Percentiles rank a stretch among this genome's conserved stretches.
Conservation (phyloP, 1,139 yeast species). For the Saccharomyces hybrid region DNA sequence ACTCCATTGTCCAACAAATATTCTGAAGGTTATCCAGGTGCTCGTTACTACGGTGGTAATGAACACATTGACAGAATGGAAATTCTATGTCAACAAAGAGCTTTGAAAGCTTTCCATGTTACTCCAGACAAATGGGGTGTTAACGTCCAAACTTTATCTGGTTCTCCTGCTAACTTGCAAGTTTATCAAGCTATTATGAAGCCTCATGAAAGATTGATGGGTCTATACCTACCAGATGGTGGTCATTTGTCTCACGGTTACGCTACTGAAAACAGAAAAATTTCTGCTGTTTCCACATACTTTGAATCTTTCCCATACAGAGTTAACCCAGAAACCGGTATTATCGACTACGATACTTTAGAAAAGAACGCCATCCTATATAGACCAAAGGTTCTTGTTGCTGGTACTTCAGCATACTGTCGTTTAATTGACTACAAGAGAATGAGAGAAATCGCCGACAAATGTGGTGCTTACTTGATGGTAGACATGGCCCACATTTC, state of each 20-base stretch:
- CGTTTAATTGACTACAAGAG: slow-evolving; percentile 90
- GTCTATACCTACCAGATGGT: slow-evolving; percentile 94
- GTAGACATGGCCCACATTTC: slow-evolving; percentile 99
- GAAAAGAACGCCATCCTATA: slow-evolving; percentile 82
- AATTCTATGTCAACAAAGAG: slow-evolving; percentile 84
- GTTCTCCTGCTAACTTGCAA: slow-evolving; percentile 96
- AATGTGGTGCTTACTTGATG: slow-evolving; percentile 90
- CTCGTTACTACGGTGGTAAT: slow-evolving; percentile 84
- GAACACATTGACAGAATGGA: slow-evolving; percentile 94
- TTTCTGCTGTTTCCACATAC: slow-evolving; percentile 91
- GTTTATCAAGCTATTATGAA: slow-evolving; percentile 92
- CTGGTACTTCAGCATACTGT: slow-evolving; percentile 97
- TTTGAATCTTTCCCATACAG: slow-evolving; percentile 99
- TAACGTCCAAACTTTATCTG: slow-evolving; percentile 91
- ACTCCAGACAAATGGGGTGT: slow-evolving; percentile 93
- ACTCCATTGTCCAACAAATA: slow-evolving; percentile 93
- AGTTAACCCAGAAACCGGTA: slow-evolving; percentile 82
- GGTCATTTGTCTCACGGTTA: slow-evolving; percentile 98
- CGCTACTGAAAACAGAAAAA: slow-evolving; percentile 92
- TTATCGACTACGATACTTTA: slow-evolving; percentile 90
- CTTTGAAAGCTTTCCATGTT: slow-evolving; percentile 76
- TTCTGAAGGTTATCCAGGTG: slow-evolving; percentile 85
- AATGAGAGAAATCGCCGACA: slow-evolving; percentile 95
- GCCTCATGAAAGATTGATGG: slow-evolving; percentile 95
- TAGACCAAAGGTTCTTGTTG: slow-evolving; percentile 93